Conservation (phyloP, 345 rosid genomes). For the Pugionium dolabratum region DNA sequence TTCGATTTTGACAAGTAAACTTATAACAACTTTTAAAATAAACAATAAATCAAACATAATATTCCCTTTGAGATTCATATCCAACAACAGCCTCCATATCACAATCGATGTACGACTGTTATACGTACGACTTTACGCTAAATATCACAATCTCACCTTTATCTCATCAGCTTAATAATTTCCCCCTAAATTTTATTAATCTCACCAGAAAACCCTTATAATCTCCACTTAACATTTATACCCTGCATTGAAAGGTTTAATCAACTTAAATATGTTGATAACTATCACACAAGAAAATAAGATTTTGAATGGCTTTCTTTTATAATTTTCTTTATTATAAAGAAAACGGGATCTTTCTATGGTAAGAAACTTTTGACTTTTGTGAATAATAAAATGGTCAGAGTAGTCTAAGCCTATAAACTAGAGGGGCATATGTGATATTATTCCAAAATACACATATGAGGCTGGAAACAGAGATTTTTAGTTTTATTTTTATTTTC, state of each 20-base stretch:
- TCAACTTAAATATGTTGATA: too few relatives aligned
- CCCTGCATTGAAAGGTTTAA: too few relatives aligned
- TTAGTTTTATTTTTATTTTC: background rate
- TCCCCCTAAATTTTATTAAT: background rate
- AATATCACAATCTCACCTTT: slow-evolving; percentile 15
- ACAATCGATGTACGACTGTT: slow-evolving; percentile 35
- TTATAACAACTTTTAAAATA: slow-evolving; percentile 3
- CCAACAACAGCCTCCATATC: slow-evolving; percentile 23
- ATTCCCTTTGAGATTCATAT: slow-evolving; percentile 36
- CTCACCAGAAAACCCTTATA: too few relatives aligned
- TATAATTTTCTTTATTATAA: background rate
- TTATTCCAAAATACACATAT: slow-evolving; percentile 26
- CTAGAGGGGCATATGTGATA: slow-evolving; percentile 28
- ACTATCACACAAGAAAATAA: too few relatives aligned
- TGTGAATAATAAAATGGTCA: slow-evolving; percentile 6
- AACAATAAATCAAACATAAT: slow-evolving; percentile 12
- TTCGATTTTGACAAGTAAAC: slow-evolving; percentile 33
- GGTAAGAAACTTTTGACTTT: slow-evolving; percentile 35
- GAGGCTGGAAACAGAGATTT: slow-evolving; percentile 41
- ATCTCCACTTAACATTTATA: too few relatives aligned
- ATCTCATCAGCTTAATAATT: background rate
- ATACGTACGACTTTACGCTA: slow-evolving; percentile 15
- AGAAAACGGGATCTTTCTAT: slow-evolving; percentile 11
- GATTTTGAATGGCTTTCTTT: too few relatives aligned
- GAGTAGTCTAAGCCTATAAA: slow-evolving; percentile 14